phyloP scores from a whole-genome alignment of 495 filamentous ascomycete species.

The Trichocladium uniseriatum region DNA sequence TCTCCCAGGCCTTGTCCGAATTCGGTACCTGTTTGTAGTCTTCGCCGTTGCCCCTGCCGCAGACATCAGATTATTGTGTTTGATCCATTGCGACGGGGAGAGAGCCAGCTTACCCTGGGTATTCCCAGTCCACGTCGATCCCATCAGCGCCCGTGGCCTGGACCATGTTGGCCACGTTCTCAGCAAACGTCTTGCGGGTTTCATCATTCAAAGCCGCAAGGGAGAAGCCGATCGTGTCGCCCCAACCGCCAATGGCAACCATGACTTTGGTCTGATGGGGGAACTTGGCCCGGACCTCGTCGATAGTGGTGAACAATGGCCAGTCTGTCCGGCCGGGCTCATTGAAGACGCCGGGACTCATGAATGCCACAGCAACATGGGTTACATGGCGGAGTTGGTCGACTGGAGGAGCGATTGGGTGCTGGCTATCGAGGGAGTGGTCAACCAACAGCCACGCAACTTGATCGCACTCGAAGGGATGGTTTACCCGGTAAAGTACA shows the following conservation, averaged over 20 bases:
- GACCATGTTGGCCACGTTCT: conserved; percentile 56
- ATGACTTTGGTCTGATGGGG: conserved; percentile 50
- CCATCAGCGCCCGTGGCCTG: conserved; percentile 52
- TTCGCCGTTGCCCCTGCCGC: conserved; percentile 56
- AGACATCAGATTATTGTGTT: background rate
- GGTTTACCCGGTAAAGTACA: conserved; percentile 52
- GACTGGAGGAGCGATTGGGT: conserved; percentile 40
- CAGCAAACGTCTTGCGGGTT: conserved; percentile 49
- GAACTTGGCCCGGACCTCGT: conserved; percentile 50
- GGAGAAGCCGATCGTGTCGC: conserved; percentile 55
- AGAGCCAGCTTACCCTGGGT: conserved; percentile 45
- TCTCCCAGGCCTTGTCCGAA: conserved; percentile 48
- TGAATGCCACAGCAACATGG: conserved; percentile 62
- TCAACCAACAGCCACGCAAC: background rate
- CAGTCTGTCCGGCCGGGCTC: conserved; percentile 36
- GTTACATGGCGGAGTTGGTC: conserved; percentile 42
- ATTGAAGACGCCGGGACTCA: conserved; percentile 53
- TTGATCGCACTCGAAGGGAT: background rate
- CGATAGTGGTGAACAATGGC: conserved; percentile 53
- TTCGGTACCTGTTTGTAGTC: conserved; percentile 67
- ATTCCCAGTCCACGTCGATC: conserved; percentile 74
- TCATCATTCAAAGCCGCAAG: conserved; percentile 45
- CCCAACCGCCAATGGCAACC: conserved; percentile 69
- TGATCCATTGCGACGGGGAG: background rate
- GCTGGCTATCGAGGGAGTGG: conserved; percentile 33